Evolutionary conservation across 2,329 filamentous ascomycete species (phyloP).

Genomic region (Aspergillus ibericus): DNA sequence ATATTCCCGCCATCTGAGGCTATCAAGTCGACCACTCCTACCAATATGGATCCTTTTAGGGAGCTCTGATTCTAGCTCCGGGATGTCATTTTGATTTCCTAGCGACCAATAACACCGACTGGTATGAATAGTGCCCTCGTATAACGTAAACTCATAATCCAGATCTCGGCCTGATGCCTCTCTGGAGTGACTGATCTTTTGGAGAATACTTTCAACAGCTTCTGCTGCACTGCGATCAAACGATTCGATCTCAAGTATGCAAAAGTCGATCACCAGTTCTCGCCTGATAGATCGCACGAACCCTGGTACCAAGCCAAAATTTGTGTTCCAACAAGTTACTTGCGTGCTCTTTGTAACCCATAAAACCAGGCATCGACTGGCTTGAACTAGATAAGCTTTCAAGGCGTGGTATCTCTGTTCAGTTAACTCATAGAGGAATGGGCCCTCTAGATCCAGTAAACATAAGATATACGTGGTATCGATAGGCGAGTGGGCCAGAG

Average conservation of each 20-base stretch:
- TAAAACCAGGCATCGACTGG: background rate
- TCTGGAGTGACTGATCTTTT: background rate
- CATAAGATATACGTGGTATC: constrained; percentile 8
- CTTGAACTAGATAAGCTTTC: background rate
- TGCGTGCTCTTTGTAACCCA: constrained; percentile 12
- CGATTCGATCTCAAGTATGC: constrained; percentile 14
- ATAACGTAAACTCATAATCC: constrained; percentile 17
- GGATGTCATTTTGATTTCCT: background rate
- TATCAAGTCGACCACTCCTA: background rate
- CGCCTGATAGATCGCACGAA: constrained; percentile 13
- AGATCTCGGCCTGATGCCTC: background rate
- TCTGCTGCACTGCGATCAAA: constrained; percentile 1
- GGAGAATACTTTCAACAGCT: background rate
- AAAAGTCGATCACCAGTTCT: constrained; percentile 11
- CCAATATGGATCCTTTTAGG: background rate
- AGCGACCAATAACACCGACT: constrained; percentile 13
- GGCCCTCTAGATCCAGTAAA: constrained; percentile 14
- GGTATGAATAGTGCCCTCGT: constrained; percentile 9
- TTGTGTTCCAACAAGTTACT: constrained; percentile 12
- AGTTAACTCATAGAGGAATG: constrained; percentile 12
- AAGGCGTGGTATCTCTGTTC: background rate
- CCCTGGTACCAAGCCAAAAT: constrained; percentile 11
- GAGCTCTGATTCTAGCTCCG: background rate
- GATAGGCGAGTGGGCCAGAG: background rate
- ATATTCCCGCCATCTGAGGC: background rate